Conservation (phyloP, 75 land plant species). For the Picea glauca region DNA sequence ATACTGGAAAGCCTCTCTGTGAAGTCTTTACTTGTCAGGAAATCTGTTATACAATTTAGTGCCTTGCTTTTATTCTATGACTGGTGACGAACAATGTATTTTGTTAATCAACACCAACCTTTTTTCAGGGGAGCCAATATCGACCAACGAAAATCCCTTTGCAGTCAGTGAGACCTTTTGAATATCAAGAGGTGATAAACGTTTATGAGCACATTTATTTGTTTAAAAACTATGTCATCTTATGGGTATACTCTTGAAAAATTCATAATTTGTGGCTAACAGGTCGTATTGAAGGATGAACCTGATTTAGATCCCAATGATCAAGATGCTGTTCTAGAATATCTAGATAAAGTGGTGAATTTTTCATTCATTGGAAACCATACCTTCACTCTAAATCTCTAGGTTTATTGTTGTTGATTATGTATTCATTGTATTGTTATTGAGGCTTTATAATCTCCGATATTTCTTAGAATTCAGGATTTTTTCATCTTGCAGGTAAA, state of each 20-base stretch:
- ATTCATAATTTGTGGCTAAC: slow-evolving; percentile 7
- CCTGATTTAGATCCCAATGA: slow-evolving; percentile 86
- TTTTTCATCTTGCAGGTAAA: slow-evolving; percentile 48
- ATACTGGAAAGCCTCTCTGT: background rate
- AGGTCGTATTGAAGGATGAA: slow-evolving; percentile 85
- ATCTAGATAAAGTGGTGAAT: slow-evolving; percentile 78
- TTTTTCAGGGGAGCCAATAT: slow-evolving; percentile 80
- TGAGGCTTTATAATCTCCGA: background rate
- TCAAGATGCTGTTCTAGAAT: slow-evolving; percentile 79
- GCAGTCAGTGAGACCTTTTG: slow-evolving; percentile 89
- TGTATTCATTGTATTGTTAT: background rate
- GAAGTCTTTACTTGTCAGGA: background rate
- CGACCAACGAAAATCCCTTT: slow-evolving; percentile 96
- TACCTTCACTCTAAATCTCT: background rate
- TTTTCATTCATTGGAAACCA: background rate
- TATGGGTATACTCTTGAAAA: background rate
- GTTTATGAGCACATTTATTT: background rate
- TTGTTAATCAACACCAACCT: background rate
- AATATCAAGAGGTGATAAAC: slow-evolving; percentile 70
- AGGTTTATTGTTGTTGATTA: background rate
- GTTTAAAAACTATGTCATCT: background rate
- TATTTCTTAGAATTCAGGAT: background rate
- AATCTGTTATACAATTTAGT: background rate
- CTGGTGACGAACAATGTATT: background rate
- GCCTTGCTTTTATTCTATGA: background rate